phyloP scores from a whole-genome alignment of 2,329 filamentous ascomycete genomes.

The Alternaria panax region DNA sequence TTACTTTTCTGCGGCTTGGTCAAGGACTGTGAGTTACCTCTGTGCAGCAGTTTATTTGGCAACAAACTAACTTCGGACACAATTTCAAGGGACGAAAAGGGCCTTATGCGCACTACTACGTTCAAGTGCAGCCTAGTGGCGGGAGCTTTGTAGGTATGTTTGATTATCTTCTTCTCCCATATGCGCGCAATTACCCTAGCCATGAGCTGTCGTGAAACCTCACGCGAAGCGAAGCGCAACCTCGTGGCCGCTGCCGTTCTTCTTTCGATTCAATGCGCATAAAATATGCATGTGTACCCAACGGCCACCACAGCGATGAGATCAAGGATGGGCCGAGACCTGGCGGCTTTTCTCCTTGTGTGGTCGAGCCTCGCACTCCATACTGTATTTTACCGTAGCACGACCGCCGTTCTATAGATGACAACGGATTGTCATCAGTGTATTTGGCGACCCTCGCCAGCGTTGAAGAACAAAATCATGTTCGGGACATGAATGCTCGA shows the following conservation, averaged over 20 bases:
- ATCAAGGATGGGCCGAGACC: slow-evolving; percentile 1
- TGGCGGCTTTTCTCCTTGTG: not conserved
- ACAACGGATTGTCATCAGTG: slow-evolving; percentile 3
- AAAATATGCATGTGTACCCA: slow-evolving; percentile 11
- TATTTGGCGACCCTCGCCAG: not conserved
- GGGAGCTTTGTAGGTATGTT: slow-evolving; percentile 74
- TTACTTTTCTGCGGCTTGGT: slow-evolving; percentile 5
- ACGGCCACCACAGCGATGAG: slow-evolving; percentile 6
- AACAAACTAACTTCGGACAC: slow-evolving; percentile 52
- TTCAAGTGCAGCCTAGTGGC: slow-evolving; percentile 75
- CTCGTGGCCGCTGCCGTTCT: slow-evolving; percentile 8
- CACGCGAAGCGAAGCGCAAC: not conserved
- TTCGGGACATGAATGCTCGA: not conserved
- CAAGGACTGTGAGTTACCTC: not conserved
- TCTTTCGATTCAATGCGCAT: slow-evolving; percentile 8
- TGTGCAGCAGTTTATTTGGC: not conserved
- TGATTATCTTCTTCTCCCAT: slow-evolving; percentile 4
- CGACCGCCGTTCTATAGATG: slow-evolving; percentile 8
- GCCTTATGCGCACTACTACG: slow-evolving; percentile 76
- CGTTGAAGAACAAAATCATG: slow-evolving; percentile 6
- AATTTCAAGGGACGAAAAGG: slow-evolving; percentile 81
- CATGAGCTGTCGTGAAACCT: slow-evolving; percentile 8
- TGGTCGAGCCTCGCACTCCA: slow-evolving; percentile 9
- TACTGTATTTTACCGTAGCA: slow-evolving; percentile 8
- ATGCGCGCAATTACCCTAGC: not conserved